Conservation (phyloP, 495 filamentous ascomycete species). For the Penicillium subrubescens region DNA sequence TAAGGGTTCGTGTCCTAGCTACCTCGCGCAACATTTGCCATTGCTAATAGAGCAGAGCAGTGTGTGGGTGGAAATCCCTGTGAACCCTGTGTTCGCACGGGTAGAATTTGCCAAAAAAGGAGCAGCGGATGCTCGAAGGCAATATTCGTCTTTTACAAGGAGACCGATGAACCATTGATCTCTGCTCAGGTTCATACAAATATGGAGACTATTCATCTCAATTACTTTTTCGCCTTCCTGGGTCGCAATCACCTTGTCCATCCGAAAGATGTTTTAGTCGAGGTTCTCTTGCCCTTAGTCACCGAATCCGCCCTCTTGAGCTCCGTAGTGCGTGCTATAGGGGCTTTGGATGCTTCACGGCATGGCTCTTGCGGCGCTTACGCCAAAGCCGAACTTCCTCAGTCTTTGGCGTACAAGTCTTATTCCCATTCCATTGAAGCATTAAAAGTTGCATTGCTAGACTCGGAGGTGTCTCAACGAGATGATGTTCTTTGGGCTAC, state of each 20-base stretch:
- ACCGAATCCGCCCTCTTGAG: neutral
- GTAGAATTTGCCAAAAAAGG: neutral
- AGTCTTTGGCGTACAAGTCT: neutral
- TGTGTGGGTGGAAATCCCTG: neutral
- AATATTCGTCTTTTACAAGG: neutral
- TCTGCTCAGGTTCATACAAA: neutral
- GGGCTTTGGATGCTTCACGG: neutral
- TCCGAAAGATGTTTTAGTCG: neutral
- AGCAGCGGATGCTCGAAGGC: neutral
- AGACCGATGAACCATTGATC: neutral
- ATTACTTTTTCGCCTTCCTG: neutral
- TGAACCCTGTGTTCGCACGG: neutral
- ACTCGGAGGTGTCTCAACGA: neutral
- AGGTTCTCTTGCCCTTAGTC: neutral
- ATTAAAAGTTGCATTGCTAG: neutral
- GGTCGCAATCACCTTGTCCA: neutral
- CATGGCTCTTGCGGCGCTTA: neutral
- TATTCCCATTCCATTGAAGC: neutral
- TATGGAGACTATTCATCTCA: neutral
- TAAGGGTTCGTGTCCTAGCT: neutral
- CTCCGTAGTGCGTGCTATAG: neutral
- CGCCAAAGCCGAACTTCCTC: neutral
- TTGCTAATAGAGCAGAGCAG: neutral
- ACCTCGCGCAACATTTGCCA: too few relatives aligned
- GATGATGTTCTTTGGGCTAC: slow-evolving; percentile 3